Evolutionary conservation across 2,329 filamentous ascomycete species (phyloP).

Genomic region (Fusarium humuli): DNA sequence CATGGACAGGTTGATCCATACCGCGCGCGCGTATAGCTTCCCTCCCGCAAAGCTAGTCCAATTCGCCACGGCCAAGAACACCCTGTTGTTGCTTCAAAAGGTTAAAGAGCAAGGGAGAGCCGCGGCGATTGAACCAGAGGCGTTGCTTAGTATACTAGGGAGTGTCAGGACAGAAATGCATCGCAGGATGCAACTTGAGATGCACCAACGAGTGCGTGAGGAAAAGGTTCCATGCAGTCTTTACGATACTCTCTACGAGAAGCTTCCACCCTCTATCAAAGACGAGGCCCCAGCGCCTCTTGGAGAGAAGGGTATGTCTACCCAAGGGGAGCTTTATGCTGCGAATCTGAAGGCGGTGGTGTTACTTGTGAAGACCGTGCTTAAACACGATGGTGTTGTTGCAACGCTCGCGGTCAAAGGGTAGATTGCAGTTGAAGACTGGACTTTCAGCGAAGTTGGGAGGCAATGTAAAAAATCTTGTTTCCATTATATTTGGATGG

Average conservation of each 20-base stretch:
- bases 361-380: background rate
- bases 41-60: background rate
- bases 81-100: background rate
- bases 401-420: background rate
- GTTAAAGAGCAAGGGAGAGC: background rate
- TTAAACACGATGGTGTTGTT: background rate
- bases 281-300: background rate
- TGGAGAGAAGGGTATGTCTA: background rate
- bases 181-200: background rate
- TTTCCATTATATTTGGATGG: too few species aligned
- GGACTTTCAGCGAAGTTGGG: background rate
- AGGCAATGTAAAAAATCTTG: background rate
- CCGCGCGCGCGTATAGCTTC: background rate
- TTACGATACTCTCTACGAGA: background rate
- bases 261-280: background rate
- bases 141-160: background rate
- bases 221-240: background rate
- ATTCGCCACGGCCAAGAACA: background rate
- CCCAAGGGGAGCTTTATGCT: background rate
- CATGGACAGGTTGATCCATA: background rate
- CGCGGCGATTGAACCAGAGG: background rate
- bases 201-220: slow-evolving; percentile 4
- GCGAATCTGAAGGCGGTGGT: background rate
- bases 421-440: background rate
- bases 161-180: background rate